phyloP scores from a whole-genome alignment of 2,329 filamentous ascomycete species.

The Sordariomycetes sp. region DNA sequence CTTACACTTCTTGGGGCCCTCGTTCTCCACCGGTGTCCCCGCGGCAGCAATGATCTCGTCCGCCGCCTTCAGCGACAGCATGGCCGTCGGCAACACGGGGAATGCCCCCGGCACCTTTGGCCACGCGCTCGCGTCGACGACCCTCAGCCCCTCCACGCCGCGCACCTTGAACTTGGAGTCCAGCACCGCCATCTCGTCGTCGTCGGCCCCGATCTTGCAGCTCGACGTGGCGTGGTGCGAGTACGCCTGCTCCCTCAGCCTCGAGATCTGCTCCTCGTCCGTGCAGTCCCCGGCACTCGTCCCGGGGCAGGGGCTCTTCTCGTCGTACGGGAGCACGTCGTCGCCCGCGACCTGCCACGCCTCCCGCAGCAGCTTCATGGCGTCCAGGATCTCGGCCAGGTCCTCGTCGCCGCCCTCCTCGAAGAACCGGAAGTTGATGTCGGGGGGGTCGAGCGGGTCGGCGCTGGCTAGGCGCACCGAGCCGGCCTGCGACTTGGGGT shows the following conservation, averaged over 20 bases:
- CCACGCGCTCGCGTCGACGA: slow-evolving; percentile 48
- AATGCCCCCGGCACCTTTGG: slow-evolving; percentile 38
- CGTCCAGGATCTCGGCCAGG: slow-evolving; percentile 44
- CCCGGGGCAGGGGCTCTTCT: slow-evolving; percentile 4
- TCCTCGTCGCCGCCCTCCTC: slow-evolving; percentile 35
- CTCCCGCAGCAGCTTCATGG: slow-evolving; percentile 35
- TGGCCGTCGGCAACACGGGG: slow-evolving; percentile 35
- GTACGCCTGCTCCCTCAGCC: not conserved
- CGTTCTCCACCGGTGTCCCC: not conserved
- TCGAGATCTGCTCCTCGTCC: not conserved
- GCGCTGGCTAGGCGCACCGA: slow-evolving; percentile 48
- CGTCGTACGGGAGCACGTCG: not conserved
- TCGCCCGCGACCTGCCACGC: not conserved
- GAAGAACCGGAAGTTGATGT: slow-evolving; percentile 54
- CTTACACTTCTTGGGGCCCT: not conserved
- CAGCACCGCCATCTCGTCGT: slow-evolving; percentile 41
- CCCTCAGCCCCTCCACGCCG: slow-evolving; percentile 40
- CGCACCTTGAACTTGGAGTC: slow-evolving; percentile 44
- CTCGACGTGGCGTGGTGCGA: slow-evolving; percentile 45
- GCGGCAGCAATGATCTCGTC: not conserved
- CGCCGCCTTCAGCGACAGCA: slow-evolving; percentile 46
- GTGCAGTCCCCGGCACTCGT: not conserved
- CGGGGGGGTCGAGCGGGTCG: slow-evolving; percentile 52
- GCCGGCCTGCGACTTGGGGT: slow-evolving; percentile 30
- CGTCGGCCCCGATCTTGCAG: slow-evolving; percentile 41